phyloP scores from a whole-genome alignment of 306 rosid species.

The Quercus gilva region DNA sequence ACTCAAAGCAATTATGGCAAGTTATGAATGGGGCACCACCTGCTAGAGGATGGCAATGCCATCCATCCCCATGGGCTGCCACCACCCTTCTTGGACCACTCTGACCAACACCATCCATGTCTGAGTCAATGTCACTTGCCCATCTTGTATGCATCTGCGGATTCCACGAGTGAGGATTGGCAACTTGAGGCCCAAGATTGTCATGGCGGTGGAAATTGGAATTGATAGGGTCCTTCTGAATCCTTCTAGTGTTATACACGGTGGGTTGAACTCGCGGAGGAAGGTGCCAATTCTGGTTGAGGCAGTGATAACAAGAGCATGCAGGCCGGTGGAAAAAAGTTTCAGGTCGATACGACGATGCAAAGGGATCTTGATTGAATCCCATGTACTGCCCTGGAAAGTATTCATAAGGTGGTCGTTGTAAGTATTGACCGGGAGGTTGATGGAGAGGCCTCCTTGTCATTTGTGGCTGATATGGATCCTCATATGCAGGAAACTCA shows the following conservation, averaged over 20 bases:
- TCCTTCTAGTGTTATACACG: slow-evolving; percentile 17
- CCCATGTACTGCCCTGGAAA: slow-evolving; percentile 15
- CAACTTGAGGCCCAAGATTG: slow-evolving; percentile 11
- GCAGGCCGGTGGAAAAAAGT: slow-evolving; percentile 23
- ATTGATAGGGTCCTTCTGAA: slow-evolving; percentile 20
- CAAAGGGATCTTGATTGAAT: slow-evolving; percentile 14
- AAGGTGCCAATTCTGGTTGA: slow-evolving; percentile 20
- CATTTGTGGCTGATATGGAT: slow-evolving; percentile 28
- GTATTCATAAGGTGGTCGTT: slow-evolving; percentile 17
- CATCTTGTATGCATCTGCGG: slow-evolving; percentile 18
- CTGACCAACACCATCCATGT: slow-evolving; percentile 13
- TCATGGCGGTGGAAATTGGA: slow-evolving; percentile 20
- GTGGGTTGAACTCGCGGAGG: slow-evolving; percentile 12
- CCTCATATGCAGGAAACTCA: slow-evolving; percentile 27
- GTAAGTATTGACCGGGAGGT: slow-evolving; percentile 24
- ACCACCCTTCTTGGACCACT: slow-evolving; percentile 13
- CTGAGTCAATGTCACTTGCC: slow-evolving; percentile 29
- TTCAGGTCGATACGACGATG: slow-evolving; percentile 22
- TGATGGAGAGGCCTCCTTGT: slow-evolving; percentile 22
- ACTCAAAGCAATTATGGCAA: slow-evolving; percentile 44
- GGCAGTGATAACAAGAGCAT: slow-evolving; percentile 38
- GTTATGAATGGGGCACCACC: slow-evolving; percentile 52
- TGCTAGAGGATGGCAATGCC: slow-evolving; percentile 27
- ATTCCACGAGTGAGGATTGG: slow-evolving; percentile 15
- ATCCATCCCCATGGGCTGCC: slow-evolving; percentile 8